Evolutionary conservation across 208 protist genomes (phyloP).

Genomic region (Trypanosoma theileri): DNA sequence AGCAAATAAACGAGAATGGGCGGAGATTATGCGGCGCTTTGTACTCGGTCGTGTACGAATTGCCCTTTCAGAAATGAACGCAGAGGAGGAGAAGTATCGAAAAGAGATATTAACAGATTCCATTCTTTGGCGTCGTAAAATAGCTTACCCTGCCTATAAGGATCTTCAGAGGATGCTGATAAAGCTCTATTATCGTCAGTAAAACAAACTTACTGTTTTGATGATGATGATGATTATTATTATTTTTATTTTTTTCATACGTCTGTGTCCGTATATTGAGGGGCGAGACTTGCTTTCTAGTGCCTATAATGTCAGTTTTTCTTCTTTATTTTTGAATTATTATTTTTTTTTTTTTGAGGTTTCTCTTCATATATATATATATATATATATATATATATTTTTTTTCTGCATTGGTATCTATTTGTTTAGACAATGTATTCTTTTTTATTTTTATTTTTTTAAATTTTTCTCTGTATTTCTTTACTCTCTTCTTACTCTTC

Average conservation of each 20-base stretch:
- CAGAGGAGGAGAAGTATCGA: slow-evolving; percentile 14
- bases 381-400: slow-evolving; percentile 9
- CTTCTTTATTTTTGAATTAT: slow-evolving; percentile 4
- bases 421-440: background rate
- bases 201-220: background rate
- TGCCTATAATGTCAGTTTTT: slow-evolving; percentile 1
- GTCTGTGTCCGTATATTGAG: too few relatives aligned
- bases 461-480: slow-evolving; percentile 17
- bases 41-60: slow-evolving; percentile 1
- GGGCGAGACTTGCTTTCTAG: too few relatives aligned
- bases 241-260: too few relatives aligned
- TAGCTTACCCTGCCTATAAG: slow-evolving; percentile 24
- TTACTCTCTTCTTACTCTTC: slow-evolving; percentile 14
- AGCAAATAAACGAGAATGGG: background rate
- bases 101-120: slow-evolving; percentile 39
- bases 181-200: slow-evolving; percentile 14
- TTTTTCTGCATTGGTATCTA: background rate
- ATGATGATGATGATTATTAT: too few relatives aligned
- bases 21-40: slow-evolving; percentile 14
- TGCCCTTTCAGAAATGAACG: slow-evolving; percentile 10
- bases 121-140: slow-evolving; percentile 38
- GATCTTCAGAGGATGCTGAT: slow-evolving; percentile 21
- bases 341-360: background rate
- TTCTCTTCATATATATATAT: background rate
- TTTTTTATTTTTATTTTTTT: slow-evolving; percentile 3